These are phyloP conservation scores for Erythrobasidium yunnanense DNA, from an alignment of 768 basidiomycete genomes.

Conservation along the genomic window DNA sequence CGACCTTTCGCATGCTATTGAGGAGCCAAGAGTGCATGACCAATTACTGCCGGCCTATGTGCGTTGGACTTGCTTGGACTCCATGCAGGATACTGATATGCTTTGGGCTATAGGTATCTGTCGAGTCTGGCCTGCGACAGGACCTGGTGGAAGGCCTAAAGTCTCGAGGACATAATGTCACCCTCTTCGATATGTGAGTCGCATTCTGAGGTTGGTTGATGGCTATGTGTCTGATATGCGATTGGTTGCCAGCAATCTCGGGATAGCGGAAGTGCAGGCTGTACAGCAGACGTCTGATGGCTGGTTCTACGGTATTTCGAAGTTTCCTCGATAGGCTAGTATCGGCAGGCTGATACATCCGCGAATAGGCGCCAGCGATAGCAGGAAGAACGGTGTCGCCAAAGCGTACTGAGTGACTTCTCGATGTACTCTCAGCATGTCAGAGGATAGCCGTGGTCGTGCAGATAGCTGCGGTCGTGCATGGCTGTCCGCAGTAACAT, in stretches of 20 bases:
- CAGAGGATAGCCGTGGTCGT: not conserved
- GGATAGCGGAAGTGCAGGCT: slow-evolving; percentile 54
- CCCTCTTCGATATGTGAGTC: slow-evolving; percentile 24
- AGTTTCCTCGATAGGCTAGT: slow-evolving; percentile 50
- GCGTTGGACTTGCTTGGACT: not conserved
- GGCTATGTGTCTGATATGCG: slow-evolving; percentile 42
- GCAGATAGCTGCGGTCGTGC: no score
- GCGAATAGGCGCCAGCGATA: slow-evolving; percentile 67
- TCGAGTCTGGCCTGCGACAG: slow-evolving; percentile 54
- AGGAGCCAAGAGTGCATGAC: slow-evolving; percentile 70
- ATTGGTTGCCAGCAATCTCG: slow-evolving; percentile 53
- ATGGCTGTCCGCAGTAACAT: no score
- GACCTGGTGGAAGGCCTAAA: slow-evolving; percentile 52
- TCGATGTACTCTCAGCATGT: not conserved
- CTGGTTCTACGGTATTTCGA: slow-evolving; percentile 44
- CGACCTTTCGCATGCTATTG: slow-evolving; percentile 70
- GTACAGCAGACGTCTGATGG: slow-evolving; percentile 16
- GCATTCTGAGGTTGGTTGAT: not conserved
- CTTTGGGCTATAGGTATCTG: slow-evolving; percentile 43
- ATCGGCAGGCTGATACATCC: slow-evolving; percentile 50
- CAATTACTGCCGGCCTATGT: slow-evolving; percentile 58
- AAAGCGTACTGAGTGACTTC: slow-evolving; percentile 55
- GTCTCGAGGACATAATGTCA: slow-evolving; percentile 57
- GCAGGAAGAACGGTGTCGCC: slow-evolving; percentile 83
- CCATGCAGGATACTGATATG: not conserved